A percentile compares a stretch with the other conserved stretches of the same genome.
These are phyloP conservation scores for Nakazawaea pomicola DNA, from an alignment of 805 yeast genomes.

Conservation along the genomic window DNA sequence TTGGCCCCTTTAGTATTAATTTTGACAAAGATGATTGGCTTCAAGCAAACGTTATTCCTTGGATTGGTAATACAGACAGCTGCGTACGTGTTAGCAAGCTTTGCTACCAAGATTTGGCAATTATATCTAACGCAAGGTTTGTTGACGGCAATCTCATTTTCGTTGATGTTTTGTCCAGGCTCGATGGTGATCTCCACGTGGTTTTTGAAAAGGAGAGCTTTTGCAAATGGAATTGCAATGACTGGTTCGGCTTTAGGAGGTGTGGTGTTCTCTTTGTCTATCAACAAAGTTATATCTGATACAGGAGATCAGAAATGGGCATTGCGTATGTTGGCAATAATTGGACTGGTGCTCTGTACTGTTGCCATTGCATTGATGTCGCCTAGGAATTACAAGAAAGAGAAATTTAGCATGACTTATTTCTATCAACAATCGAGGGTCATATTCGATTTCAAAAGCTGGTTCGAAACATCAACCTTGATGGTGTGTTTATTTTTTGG, in stretches of 20 bases:
- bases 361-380: constrained; percentile 16
- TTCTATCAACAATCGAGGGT: constrained; percentile 20
- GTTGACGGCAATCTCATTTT: constrained; percentile 37
- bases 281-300: constrained; percentile 34
- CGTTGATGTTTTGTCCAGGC: constrained; percentile 30
- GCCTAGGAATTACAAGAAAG: constrained; percentile 18
- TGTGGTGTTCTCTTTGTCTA: constrained; percentile 37
- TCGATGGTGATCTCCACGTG: constrained; percentile 41
- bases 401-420: constrained; percentile 17
- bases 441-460: constrained; percentile 23
- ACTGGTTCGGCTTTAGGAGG: constrained; percentile 54
- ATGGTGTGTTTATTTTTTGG: constrained; percentile 22
- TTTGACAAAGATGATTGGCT: constrained; percentile 44
- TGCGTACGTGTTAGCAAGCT: constrained; percentile 40
- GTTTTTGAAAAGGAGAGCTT: constrained; percentile 38
- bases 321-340: constrained; percentile 37
- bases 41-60: constrained; percentile 36
- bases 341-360: background rate
- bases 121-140: constrained; percentile 46
- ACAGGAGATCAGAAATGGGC: constrained; percentile 44
- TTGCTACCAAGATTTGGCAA: constrained; percentile 35
- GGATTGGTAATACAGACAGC: constrained; percentile 37
- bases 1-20: constrained; percentile 54
- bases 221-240: constrained; percentile 45
- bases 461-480: background rate